phyloP scores from a whole-genome alignment of 2,329 filamentous ascomycete genomes.

The Fusarium haematococcum region DNA sequence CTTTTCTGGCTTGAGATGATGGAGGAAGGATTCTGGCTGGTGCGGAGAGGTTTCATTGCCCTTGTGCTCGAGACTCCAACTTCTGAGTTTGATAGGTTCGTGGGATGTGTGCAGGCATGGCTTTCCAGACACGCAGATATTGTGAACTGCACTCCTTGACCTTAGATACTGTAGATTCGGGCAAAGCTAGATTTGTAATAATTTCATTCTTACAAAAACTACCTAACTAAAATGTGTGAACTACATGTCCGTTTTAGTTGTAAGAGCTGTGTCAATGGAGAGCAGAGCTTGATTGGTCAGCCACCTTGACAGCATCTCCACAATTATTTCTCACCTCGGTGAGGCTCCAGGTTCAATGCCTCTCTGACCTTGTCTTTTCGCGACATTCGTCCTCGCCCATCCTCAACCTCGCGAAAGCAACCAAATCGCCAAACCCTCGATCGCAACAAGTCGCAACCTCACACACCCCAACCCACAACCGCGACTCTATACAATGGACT shows the following conservation, averaged over 20 bases:
- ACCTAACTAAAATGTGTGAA: not conserved
- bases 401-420: constrained; percentile 25
- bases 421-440: not conserved
- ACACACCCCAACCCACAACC: not conserved
- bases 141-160: constrained; percentile 3
- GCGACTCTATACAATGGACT: constrained; percentile 66
- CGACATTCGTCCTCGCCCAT: constrained; percentile 10
- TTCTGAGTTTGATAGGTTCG: constrained; percentile 56
- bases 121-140: constrained; percentile 44
- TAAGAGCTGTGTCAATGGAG: not conserved
- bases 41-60: constrained; percentile 55
- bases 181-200: not conserved
- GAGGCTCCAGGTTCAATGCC: constrained; percentile 11
- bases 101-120: constrained; percentile 51
- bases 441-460: not conserved
- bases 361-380: constrained; percentile 34
- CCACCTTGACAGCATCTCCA: not conserved
- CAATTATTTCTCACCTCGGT: constrained; percentile 21
- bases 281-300: constrained; percentile 33
- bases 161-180: not conserved
- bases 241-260: not conserved
- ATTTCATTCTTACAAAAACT: not conserved
- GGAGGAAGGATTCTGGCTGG: constrained; percentile 57
- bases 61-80: constrained; percentile 54
- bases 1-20: constrained; percentile 62